Percentiles rank a stretch among this genome's conserved stretches.
Conservation (phyloP, 768 basidiomycete species). For the Glaciozyma martinii region DNA sequence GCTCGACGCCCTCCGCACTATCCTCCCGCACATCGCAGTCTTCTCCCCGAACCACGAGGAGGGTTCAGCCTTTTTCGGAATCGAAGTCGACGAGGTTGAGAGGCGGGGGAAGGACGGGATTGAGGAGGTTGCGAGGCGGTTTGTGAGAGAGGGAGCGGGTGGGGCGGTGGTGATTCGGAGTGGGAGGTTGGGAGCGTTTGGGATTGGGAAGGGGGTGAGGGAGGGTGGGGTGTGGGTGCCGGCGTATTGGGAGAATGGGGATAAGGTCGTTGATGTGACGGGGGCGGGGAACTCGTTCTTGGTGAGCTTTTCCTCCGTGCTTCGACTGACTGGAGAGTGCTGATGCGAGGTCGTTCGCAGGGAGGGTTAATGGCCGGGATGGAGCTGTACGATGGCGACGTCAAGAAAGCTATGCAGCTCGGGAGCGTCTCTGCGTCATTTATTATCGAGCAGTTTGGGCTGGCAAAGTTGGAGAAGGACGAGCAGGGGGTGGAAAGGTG, state of each 20-base stretch:
- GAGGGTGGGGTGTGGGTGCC: constrained; percentile 53
- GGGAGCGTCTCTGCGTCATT: constrained; percentile 75
- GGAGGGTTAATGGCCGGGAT: constrained; percentile 31
- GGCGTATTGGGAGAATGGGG: constrained; percentile 56
- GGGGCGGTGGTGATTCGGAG: constrained; percentile 60
- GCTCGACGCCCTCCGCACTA: constrained; percentile 54
- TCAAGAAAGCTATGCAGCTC: constrained; percentile 54
- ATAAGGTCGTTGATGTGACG: constrained; percentile 68
- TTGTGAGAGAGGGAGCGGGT: constrained; percentile 24
- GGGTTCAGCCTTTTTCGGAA: constrained; percentile 54
- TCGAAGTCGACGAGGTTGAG: constrained; percentile 49
- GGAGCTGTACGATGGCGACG: constrained; percentile 17
- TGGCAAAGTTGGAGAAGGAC: constrained; percentile 46
- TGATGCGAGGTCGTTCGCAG: background rate
- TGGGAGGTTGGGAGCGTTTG: constrained; percentile 62
- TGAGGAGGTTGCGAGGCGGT: constrained; percentile 26
- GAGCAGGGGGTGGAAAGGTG: constrained; percentile 43
- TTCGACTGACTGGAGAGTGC: background rate
- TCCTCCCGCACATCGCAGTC: constrained; percentile 55
- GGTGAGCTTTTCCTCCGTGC: constrained; percentile 46
- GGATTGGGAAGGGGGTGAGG: constrained; percentile 44
- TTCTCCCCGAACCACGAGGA: constrained; percentile 87
- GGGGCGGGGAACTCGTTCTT: constrained; percentile 89
- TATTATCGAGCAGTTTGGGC: constrained; percentile 67
- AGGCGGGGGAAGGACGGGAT: constrained; percentile 40